phyloP scores from a whole-genome alignment of 2,329 filamentous ascomycete genomes.

The Didymella keratinophila region DNA sequence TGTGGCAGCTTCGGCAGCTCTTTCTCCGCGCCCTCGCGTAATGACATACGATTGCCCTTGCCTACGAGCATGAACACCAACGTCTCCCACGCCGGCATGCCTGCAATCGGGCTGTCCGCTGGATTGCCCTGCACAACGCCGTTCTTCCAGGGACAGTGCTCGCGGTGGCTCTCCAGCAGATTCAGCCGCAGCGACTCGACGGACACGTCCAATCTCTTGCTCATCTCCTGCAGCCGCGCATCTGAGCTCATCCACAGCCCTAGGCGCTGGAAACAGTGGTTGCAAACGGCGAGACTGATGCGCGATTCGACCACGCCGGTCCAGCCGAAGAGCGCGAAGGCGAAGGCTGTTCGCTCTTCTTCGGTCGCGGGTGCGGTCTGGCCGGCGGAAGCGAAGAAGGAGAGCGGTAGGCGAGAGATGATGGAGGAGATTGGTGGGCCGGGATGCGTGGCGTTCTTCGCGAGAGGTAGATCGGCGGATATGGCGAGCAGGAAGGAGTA shows the following conservation, averaged over 20 bases:
- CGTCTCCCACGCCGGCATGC: conserved; percentile 49
- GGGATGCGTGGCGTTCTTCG: conserved; percentile 46
- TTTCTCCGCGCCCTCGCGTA: neutral
- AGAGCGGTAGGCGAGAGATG: conserved; percentile 33
- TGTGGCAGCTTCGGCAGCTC: conserved; percentile 2
- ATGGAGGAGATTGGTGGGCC: conserved; percentile 38
- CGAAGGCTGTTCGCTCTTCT: conserved; percentile 38
- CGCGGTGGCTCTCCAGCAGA: conserved; percentile 49
- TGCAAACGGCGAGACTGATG: conserved; percentile 78
- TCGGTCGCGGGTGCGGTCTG: conserved; percentile 28
- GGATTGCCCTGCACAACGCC: conserved; percentile 43
- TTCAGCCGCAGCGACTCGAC: conserved; percentile 46
- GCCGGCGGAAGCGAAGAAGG: conserved; percentile 31
- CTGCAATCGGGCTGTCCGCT: conserved; percentile 39
- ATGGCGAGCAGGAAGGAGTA: conserved; percentile 51
- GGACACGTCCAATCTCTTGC: conserved; percentile 42
- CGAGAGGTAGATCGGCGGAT: conserved; percentile 42
- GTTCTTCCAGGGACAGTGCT: conserved; percentile 54
- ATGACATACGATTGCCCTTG: neutral
- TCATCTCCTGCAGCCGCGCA: conserved; percentile 44
- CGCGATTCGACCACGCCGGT: conserved; percentile 65
- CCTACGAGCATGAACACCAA: conserved; percentile 44
- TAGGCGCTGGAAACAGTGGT: conserved; percentile 84
- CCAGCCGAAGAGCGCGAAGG: conserved; percentile 58
- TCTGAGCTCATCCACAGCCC: conserved; percentile 87